Evolutionary conservation across 1,139 yeast genomes (phyloP).

Genomic region (Pneumocystis canis): DNA sequence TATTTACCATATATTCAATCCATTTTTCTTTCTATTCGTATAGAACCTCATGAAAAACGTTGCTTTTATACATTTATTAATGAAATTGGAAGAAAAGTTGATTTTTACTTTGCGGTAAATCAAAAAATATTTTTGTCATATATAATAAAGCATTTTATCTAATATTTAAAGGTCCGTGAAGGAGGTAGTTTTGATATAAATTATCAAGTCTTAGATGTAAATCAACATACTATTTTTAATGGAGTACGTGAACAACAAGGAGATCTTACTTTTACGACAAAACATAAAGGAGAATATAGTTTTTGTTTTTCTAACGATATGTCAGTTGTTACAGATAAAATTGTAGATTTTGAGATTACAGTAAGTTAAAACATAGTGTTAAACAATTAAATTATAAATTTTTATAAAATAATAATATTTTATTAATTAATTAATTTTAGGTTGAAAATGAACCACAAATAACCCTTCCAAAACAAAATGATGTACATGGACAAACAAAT

Average conservation of each 20-base stretch:
- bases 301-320: constrained; percentile 80
- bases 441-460: constrained; percentile 43
- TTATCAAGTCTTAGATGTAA: constrained; percentile 58
- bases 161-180: constrained; percentile 37
- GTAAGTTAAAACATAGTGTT: too few relatives aligned
- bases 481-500: constrained; percentile 39
- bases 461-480: constrained; percentile 43
- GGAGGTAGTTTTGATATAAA: constrained; percentile 84
- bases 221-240: constrained; percentile 39
- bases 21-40: too few relatives aligned
- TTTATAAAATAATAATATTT: too few relatives aligned
- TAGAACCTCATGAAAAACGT: constrained; percentile 62
- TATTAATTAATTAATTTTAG: constrained; percentile 2
- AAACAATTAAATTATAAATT: too few relatives aligned
- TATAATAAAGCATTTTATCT: background rate
- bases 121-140: background rate
- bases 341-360: constrained; percentile 74
- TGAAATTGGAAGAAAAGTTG: constrained; percentile 46
- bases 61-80: constrained; percentile 70
- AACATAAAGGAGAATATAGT: constrained; percentile 67
- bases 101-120: constrained; percentile 68
- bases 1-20: too few relatives aligned
- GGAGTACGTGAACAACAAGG: constrained; percentile 69
- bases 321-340: constrained; percentile 77
- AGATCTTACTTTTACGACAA: constrained; percentile 64